Base-by-base conservation (phyloP, 176 grass and related monocot species). In the Luzula sylvatica region DNA sequence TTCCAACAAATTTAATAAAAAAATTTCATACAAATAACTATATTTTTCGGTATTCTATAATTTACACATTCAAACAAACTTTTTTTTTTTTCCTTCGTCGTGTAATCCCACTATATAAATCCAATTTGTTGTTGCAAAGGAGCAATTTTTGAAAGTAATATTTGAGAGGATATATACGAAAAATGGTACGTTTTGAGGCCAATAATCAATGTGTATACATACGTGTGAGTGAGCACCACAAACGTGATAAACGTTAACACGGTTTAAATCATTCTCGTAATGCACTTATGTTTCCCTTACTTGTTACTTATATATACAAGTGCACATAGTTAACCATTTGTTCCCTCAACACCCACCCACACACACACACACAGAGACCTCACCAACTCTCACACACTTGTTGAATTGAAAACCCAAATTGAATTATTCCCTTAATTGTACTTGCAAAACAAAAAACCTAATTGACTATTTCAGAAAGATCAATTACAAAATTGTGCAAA, bases 171-270 rank as follows among this genome's bases (percentile, higher is more conserved):
- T 23, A 55, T 12, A 28, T 11, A 2, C 28, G 52, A 7, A 55
- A 55, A 26, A 15, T 3, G 30, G 30, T 35, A 9, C 5, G 30
- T 35, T 9, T 35, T 9, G 9, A 4, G 30, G 9, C 9, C 7
- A 35, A 35, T 35, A 35, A 35, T 35, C 7, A 35, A 35, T 35
- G 30, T 35, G n/a, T n/a, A n/a, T n/a, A n/a, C n/a, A n/a, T 11
- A 3, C 38, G 56, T 32, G 38, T 60, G 20, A 55, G 59, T 64
- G 41, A 64, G 11, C 43, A 46, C 22, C 43, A 3, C 20, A 13
- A 64, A 64, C 60, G 60, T 64, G 60, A 24, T 35, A 64, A 64
- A 64, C 43, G 60, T 17, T 46, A 15, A 46, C 15, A 46, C 43
- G 43, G 5, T 17, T 46, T 15, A 4, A 46, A 46, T 46, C 43